Evolutionary conservation across 352 stramenopile genomes (phyloP), one percentile per base, ranked within the genome.

Genomic region (Phytophthora boehmeriae): DNA sequence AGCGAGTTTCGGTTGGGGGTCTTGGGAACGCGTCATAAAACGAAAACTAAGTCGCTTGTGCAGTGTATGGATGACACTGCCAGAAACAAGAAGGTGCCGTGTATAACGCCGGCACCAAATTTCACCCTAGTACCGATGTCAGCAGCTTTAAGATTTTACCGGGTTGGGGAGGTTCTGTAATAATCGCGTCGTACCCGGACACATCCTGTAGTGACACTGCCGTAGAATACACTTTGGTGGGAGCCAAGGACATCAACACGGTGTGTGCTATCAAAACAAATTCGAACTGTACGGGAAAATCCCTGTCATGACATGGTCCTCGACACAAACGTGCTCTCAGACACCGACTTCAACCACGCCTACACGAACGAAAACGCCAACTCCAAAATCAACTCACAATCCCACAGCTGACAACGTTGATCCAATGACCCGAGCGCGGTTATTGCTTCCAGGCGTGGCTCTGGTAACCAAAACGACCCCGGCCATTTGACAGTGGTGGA

Each of bases 231-330:
- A 34, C 35, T 13, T 59, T 23, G 8, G 28, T 53, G 34, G 57
- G 57, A 20, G 16, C 20, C 36, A 66, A 66, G n/a, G 61, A 66
- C 13, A 45, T 66, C 25, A 39, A 28, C 35, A 62, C 58, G 25
- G 22, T 6, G 43, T 14, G 8, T 66, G 59, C 22, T 66, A 56
- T 19, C 3, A 61, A 20, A 43, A 35, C 5, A 49, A 10, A 35
- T 43, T 38, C 13, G 44, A 35, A 20, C 9, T 66, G 13, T 52
- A 66, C 16, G 43, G 34, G 23, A 44, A 55, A 27, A 46, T 55
- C 42, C 35, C 39, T 8, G 41, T 9, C 16, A 20, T 57, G 36
- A 8, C 14, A 14, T 4, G 25, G 39, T n/a, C 19, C 25, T 25
- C 39, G 19, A 41, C 34, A 3, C 34, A 41, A 5, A 14, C 34